Evolutionary conservation across 1,284 basidiomycete genomes (phyloP), one percentile per base, ranked within the genome.

Genomic region (Fomitopsis palustris): DNA sequence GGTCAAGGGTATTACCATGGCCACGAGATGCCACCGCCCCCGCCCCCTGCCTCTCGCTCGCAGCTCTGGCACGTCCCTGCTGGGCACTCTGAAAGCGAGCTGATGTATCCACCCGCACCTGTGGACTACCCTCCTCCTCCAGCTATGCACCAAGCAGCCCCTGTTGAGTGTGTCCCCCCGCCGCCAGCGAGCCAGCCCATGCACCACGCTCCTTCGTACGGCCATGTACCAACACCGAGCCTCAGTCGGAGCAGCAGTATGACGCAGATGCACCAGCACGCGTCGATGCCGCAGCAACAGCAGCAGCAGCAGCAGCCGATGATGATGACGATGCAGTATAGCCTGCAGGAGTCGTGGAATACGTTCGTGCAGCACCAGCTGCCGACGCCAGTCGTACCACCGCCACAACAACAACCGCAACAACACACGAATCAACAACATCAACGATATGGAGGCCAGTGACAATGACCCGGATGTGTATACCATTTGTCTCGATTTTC

Each of bases 351-450:
- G 60, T 69, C 72, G 53, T 73, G 73, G 73, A 69, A 67, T 58
- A 69, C 71, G 61, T 72, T 74, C 54, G 67, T 70, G 56, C 72
- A 74, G 41, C 71, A 75, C n/a, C 69, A 72, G 65, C 63, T 72
- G 55, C 65, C 65, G 35, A 47, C 58, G 51, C 60, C 65, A 0
- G 38, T 57, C n/a, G 54, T 41, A 14, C 47, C 45, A 42, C 56
- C 33, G 23, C 58, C 38, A 29, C 29, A 17, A 9, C 27, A 31
- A 23, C 55, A 37, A 14, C 35, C 10, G 16, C 35, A 37, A 37
- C 35, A 14, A 10, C 55, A 37, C 3, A 9, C 10, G 16, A 9
- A 37, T 12, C 35, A 14, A 10, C 31, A n/a, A 7, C 29, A 31
- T 33, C 55, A 19, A 23, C 31, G 49, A 33, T 52, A 52, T n/a